Base-by-base conservation (phyloP, 805 yeast genomes). In the Sugiyamaella smithiae region DNA sequence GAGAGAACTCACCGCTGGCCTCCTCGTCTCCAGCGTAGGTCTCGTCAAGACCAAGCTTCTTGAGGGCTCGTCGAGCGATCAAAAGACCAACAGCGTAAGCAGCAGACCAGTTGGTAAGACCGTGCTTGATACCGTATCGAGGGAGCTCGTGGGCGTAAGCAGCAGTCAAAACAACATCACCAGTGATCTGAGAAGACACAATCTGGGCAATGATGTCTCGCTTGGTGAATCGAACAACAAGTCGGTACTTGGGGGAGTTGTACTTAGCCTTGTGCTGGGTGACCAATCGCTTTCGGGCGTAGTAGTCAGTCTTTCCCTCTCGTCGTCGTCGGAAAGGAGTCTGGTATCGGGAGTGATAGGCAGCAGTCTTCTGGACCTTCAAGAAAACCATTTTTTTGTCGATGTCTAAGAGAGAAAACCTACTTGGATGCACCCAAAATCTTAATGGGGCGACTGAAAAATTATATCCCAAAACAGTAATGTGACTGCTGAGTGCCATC, bases 261-360 rank as follows among this genome's bases (percentile, higher is more conserved):
- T 93, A 93, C 83, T 93, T 93, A 74, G 97, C 97, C 90, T 93
- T 93, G 93, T 91, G 97, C 82, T 93, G 99, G 69, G 97, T 82
- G 70, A 93, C 93, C 72, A 93, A 81, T 81, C 98, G 89, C 96
- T 93, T 93, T 85, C 99, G 90, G 76, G 93, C 97, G 84, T 90
- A 93, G 95, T 90, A 93, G 77, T 93, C 99, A 73, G 99, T 93
- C 84, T 93, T 93, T 81, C 99, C 99, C 81, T 93, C 97, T 75
- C 95, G 88, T 86, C 99, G 88, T 84, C 99, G 90, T 78, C 99
- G 89, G 96, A 90, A 93, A 63, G 98, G 97, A 75, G 99, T 93
- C 82, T 93, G 99, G 96, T 83, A 93, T 76, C 99, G 90, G 72
- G 97, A 89, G 82, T 82, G 88, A 91, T 93, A 93, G 64, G 97